Evolutionary conservation across 352 stramenopile species (phyloP), one percentile per base, ranked within the genome.

Genomic region (Phytophthora sansomeana): DNA sequence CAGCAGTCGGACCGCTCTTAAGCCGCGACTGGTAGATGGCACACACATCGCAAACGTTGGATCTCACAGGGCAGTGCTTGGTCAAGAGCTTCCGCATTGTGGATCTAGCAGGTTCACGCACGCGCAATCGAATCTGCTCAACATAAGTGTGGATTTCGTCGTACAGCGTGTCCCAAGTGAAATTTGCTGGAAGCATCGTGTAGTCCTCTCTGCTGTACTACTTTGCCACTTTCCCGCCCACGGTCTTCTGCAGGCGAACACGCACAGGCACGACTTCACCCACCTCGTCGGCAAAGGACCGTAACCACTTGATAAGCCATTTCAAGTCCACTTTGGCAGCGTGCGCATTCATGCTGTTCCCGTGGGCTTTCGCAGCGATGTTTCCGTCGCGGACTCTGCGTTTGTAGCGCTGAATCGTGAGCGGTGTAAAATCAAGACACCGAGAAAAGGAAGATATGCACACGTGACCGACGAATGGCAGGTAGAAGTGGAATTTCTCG

Each of bases 1-100:
- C n/a, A 44, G 16, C 42, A 9, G 63, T 58, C 3, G 19, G 4
- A 0, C n/a, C 42, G 9, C 19, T 35, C 1, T 17, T 8, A 38
- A 74, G 58, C 1, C 36, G 8, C 1, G 56, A 17, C 2, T 54
- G 16, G 13, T 64, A 67, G 16, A 75, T 64, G 0, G 35, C 6
- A 38, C 58, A 68, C 2, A 68, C 38, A 14, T 62, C 43, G 19
- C 47, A 67, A 1, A 58, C 38, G 28, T 67, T 76, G 26, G 36
- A 63, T 3, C 47, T 63, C 0, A 8, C 42, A 0, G 54, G 66
- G 19, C 59, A 69, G 19, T 63, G 53, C 17, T 56, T 26, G 3
- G 17, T 36, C 14, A 68, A 32, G 1, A 67, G 16, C 21, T 66
- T 52, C 0, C 50, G 19, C 35, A 72, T 46, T 0, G 50, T 72